phyloP scores from a whole-genome alignment of 805 yeast genomes.

The Candida nanaspora region DNA sequence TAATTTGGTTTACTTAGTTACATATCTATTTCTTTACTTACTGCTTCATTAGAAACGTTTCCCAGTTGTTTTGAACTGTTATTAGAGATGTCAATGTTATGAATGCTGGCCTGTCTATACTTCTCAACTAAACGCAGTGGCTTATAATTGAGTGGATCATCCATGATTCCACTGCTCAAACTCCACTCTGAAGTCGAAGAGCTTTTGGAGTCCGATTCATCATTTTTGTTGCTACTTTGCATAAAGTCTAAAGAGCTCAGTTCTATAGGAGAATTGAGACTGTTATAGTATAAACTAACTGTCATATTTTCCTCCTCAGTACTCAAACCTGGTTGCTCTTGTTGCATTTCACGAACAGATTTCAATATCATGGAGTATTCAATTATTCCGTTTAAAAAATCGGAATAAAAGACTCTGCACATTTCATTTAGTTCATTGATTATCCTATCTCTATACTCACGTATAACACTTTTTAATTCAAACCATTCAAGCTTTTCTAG shows the following conservation, averaged over 20 bases:
- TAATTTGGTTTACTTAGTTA: too few relatives aligned
- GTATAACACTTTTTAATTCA: not conserved
- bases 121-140: constrained; percentile 14
- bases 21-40: too few relatives aligned
- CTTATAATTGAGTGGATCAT: constrained; percentile 6
- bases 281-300: not conserved
- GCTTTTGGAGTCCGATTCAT: not conserved
- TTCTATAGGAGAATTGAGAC: not conserved
- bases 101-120: not conserved
- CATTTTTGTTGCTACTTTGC: constrained; percentile 1
- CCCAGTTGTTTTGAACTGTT: not conserved
- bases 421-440: not conserved
- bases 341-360: not conserved
- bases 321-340: too few relatives aligned
- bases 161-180: not conserved
- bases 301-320: not conserved
- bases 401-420: not conserved
- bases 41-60: too few relatives aligned
- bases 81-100: not conserved
- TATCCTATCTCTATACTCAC: not conserved
- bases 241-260: not conserved
- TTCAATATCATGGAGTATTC: not conserved
- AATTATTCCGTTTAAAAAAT: not conserved
- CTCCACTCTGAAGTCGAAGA: constrained; percentile 7
- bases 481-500: not conserved